Base-by-base conservation (phyloP, 352 stramenopile species). In the Globisporangium heterothallicum region DNA sequence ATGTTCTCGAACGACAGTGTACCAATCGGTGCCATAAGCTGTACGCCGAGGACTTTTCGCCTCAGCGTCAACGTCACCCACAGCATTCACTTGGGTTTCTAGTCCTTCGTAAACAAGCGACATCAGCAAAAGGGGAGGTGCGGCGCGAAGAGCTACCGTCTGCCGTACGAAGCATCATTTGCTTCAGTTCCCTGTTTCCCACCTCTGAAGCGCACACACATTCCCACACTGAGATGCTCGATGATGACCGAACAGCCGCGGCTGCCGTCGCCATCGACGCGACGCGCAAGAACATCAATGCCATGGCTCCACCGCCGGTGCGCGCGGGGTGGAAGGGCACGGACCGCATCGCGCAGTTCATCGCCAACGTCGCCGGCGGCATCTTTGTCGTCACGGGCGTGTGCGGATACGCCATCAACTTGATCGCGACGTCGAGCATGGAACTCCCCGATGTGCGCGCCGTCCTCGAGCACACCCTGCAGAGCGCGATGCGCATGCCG, bases 331-430 rank as follows among this genome's bases (percentile, higher is more conserved):
- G 76, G 76, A 85, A 84, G 53, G 70, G 85, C 60, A 72, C 69
- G 51, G 67, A 81, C 8, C 74, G 74, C 32, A 57, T 85, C 42
- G 76, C 74, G 36, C 59, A 77, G 58, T 87, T 87, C 49, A 56
- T 87, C 26, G 76, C 74, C 30, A 78, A 87, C 52, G 71, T 87
- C 38, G 56, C 69, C 26, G 74, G 76, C 52, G 76, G 74, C 8
- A 49, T 69, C 4, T 52, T 86, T 27, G 66, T 84, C 32, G 60
- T 84, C 50, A 35, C 64, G 42, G 60, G 63, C 26, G 48, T 84
- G 34, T 62, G 61, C 25, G 64, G 56, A 36, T 82, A 82, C 58
- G 32, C 70, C 14, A 40, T 61, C 13, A 65, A 72, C 14, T 53
- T 40, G 32, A 38, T 74, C 21, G 13, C 61, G 6, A 49, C 56